Evolutionary conservation across 495 filamentous ascomycete species (phyloP).

Genomic region (Letharia columbiana): DNA sequence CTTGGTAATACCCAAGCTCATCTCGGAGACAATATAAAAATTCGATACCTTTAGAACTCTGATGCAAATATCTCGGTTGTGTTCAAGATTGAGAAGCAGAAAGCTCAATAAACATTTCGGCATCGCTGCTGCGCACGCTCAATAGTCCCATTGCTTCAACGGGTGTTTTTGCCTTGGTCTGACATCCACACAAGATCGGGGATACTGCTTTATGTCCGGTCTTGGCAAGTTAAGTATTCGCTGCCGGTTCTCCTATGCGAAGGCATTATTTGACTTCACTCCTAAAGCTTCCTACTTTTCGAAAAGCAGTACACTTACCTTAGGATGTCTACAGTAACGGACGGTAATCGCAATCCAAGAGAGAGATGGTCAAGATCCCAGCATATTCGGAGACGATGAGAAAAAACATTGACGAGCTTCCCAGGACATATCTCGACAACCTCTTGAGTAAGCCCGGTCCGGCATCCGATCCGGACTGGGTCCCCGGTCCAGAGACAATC

Average conservation of each 20-base stretch:
- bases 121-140: neutral
- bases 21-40: neutral
- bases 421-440: conserved; percentile 70
- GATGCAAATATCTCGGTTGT: neutral
- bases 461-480: conserved; percentile 63
- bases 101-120: neutral
- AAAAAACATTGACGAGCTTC: neutral
- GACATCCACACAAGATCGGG: neutral
- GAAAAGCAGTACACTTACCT: neutral
- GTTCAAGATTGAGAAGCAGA: neutral
- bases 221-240: neutral
- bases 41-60: neutral
- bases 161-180: no score
- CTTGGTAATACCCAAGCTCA: neutral
- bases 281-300: neutral
- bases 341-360: conserved; percentile 10
- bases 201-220: neutral
- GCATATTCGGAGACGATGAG: neutral
- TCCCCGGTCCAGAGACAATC: conserved; percentile 54
- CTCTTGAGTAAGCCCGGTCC: conserved; percentile 69
- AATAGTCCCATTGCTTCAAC: neutral
- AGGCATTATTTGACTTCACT: neutral
- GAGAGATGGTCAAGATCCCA: conserved; percentile 11
- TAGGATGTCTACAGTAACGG: conserved; percentile 19
- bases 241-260: neutral